Base-by-base conservation (phyloP, 768 basidiomycete species). In the Megacollybia marginata region DNA sequence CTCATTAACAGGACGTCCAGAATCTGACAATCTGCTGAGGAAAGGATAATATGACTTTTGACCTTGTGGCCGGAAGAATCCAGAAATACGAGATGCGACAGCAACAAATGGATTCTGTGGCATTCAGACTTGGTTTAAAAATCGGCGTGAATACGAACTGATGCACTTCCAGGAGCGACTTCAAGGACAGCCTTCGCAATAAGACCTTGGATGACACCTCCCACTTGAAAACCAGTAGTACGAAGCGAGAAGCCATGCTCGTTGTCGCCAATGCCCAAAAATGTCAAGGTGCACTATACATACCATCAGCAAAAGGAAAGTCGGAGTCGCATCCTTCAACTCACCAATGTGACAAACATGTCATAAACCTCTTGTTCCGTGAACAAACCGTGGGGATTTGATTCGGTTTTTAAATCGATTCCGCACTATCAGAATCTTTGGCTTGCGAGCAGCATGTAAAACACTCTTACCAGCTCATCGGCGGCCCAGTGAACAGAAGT, bases 401-500 rank as follows among this genome's bases (percentile, higher is more conserved):
- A n/a, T n/a, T n/a, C n/a, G 2, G 75, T 77, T 66, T 85, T 88
- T 48, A 91, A 68, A n/a, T 70, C 62, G 51, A 92, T 81, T 12
- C 88, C 88, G 50, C 82, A 82, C 88, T 90, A 34, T 23, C 11
- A 11, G 12, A 42, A 42, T n/a, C 31, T 3, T 31, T 19, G 16
- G 1, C 18, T 16, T 42, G 42, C n/a, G 9, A n/a, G n/a, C n/a
- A n/a, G n/a, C n/a, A 38, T 38, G 35, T 42, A 2, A 69, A n/a
- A n/a, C n/a, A n/a, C n/a, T n/a, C 82, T 44, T 53, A 90, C 89
- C 32, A 91, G 65, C 44, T 88, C 81, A 18, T n/a, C n/a, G n/a
- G 86, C 82, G 28, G 73, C 79, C 87, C 88, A 92, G 53, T 77
- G 65, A 20, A 88, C 65, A 10, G 90, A 82, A 1, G 84, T 72